Evolutionary conservation across 352 stramenopile species (phyloP), one percentile per base, ranked within the genome.

Genomic region (Blastocystis sp.): DNA sequence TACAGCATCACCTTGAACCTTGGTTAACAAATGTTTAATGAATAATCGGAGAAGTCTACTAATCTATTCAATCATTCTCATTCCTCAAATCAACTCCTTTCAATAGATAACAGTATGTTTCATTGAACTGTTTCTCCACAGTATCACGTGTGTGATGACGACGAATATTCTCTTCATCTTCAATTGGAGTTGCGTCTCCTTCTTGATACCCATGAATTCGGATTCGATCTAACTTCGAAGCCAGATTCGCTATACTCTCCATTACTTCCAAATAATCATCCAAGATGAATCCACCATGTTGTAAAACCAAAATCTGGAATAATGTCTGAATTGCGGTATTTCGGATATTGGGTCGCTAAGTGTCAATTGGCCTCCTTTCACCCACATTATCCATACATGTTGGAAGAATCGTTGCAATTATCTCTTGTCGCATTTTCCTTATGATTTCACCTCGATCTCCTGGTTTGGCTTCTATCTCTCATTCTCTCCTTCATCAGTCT

Each of bases 71-170:
- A 58, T 58, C 12, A 21, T 7, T 37, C 21, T 7, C 6, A 9
- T 5, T 14, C 6, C 9, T 21, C 57, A 29, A 66, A 12, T 9
- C 57, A 5, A 66, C 57, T 37, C 61, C 61, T 39, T 73, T 73
- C 61, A 73, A 39, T 39, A 73, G 61, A n/a, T 73, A 37, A 39
- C 61, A 73, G 61, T 49, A 73, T 14, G 69, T 59, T n/a, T 80
- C 69, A 46, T 80, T 80, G 12, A 59, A 69, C 69, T 80, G 69
- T 37, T 80, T 80, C 54, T 80, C 69, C 49, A 66, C 12, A 5
- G 69, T 80, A 46, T 80, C 69, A 29, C 69, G 69, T n/a, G 69
- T 35, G 69, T 80, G 69, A n/a, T 80, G 69, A 37, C 29, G 69
- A n/a, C 61, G 61, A 73, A 73, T 73, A 39, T 5, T 12, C 58